These are phyloP conservation scores for Skeletonema grethae DNA, from an alignment of 108 stramenopile species.

Conservation along the genomic window DNA sequence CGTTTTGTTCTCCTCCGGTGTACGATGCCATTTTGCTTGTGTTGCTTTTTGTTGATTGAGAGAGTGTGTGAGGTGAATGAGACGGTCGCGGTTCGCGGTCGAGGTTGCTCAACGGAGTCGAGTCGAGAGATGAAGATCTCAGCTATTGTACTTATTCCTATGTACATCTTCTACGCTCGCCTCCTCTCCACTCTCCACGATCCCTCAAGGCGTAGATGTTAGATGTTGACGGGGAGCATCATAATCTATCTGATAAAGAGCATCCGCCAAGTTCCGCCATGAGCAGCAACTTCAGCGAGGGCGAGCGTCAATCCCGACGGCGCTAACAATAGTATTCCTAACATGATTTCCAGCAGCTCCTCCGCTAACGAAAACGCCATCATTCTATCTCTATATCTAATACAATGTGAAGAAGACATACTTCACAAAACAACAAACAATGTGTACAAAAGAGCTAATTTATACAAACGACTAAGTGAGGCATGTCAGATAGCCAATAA, in stretches of 20 bases:
- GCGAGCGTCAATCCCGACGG: not conserved
- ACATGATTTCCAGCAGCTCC: not conserved
- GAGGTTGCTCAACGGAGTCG: too few species aligned
- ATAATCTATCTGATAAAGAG: too few species aligned
- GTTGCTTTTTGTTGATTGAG: too few species aligned
- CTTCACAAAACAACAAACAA: not conserved
- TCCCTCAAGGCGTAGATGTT: too few species aligned
- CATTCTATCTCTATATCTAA: constrained; percentile 35
- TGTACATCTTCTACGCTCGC: too few species aligned
- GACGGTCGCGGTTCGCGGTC: too few species aligned
- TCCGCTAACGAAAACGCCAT: constrained; percentile 13
- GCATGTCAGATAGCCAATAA: constrained; percentile 23
- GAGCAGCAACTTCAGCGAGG: not conserved
- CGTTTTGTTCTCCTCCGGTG: constrained; percentile 16
- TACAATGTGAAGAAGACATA: constrained; percentile 32
- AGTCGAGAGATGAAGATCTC: too few species aligned
- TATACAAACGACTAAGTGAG: constrained; percentile 23
- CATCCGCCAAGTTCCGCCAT: too few species aligned
- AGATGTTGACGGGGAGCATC: too few species aligned
- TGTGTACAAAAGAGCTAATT: constrained; percentile 12
- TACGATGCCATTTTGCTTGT: not conserved
- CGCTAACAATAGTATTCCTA: not conserved
- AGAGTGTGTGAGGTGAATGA: too few species aligned
- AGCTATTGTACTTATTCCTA: too few species aligned
- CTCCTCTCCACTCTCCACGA: too few species aligned